Evolutionary conservation across 2,329 filamentous ascomycete genomes (phyloP).

Genomic region (Aspergillus versicolor): DNA sequence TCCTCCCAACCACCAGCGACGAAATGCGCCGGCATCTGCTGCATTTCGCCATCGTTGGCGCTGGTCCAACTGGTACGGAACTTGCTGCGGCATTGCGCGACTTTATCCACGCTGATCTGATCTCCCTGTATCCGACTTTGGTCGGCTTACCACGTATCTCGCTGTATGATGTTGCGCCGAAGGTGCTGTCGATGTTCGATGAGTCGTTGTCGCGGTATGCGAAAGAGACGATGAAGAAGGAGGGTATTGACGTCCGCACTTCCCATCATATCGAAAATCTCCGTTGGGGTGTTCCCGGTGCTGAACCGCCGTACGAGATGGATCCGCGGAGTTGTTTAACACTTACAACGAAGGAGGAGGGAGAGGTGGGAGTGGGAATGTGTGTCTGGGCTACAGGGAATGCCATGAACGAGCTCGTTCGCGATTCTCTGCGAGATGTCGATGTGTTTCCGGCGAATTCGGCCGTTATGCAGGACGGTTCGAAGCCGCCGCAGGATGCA

Average conservation of each 20-base stretch:
- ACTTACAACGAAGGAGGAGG: conserved; percentile 56
- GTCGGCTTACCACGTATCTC: conserved; percentile 53
- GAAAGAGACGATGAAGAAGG: conserved; percentile 54
- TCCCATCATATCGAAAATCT: conserved; percentile 57
- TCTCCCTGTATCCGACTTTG: conserved; percentile 53
- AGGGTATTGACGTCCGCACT: conserved; percentile 59
- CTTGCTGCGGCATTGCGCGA: conserved; percentile 59
- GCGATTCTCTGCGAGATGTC: conserved; percentile 28
- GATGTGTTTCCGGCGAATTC: conserved; percentile 34
- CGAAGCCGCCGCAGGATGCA: conserved; percentile 13
- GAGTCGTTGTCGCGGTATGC: conserved; percentile 57
- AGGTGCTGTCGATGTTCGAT: conserved; percentile 61
- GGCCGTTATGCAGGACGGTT: conserved; percentile 24
- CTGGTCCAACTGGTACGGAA: conserved; percentile 57
- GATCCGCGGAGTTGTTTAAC: conserved; percentile 50
- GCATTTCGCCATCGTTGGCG: conserved; percentile 61
- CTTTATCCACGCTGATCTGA: conserved; percentile 55
- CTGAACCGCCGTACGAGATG: conserved; percentile 35
- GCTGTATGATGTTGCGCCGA: conserved; percentile 61
- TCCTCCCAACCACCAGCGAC: conserved; percentile 54
- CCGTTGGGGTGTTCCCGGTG: conserved; percentile 50
- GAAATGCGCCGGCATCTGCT: conserved; percentile 53
- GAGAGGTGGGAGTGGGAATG: conserved; percentile 60
- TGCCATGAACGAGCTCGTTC: conserved; percentile 35
- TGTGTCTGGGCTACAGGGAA: conserved; percentile 56